Conservation (phyloP, 208 protist species). For the Acanthamoeba sp. region DNA sequence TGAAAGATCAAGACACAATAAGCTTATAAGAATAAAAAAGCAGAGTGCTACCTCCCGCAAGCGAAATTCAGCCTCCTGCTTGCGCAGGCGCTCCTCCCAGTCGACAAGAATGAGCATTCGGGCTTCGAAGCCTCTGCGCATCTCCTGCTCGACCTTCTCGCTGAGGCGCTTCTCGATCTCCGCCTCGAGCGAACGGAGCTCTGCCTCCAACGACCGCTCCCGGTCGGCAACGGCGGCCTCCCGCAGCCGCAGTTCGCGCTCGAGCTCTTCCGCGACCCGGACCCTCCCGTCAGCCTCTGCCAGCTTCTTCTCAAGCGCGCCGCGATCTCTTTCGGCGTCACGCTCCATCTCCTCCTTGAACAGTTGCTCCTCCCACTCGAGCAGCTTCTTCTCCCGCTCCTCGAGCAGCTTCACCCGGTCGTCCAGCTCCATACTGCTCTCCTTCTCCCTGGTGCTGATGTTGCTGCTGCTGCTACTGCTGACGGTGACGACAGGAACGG, state of each 20-base stretch:
- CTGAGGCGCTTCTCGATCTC: not conserved
- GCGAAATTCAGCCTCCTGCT: not conserved
- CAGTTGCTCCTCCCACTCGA: constrained; percentile 53
- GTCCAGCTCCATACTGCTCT: not conserved
- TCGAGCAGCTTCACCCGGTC: not conserved
- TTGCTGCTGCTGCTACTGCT: not conserved
- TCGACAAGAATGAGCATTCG: not conserved
- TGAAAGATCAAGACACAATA: too few relatives aligned
- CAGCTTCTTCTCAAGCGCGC: not conserved
- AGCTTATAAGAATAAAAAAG: too few relatives aligned
- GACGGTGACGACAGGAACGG: too few relatives aligned
- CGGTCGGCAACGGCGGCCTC: not conserved
- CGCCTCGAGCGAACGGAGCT: not conserved
- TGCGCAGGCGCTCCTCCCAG: constrained; percentile 9
- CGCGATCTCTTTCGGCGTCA: not conserved
- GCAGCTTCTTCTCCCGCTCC: constrained; percentile 26
- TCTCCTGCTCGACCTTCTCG: not conserved
- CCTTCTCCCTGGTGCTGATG: not conserved
- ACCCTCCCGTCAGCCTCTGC: not conserved
- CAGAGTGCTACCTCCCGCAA: not conserved
- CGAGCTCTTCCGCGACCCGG: not conserved
- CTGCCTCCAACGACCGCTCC: not conserved
- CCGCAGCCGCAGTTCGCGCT: not conserved
- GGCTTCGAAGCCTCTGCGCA: not conserved
- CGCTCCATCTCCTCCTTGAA: constrained; percentile 20